Evolutionary conservation across 257 asterid genomes (phyloP).

Genomic region (Solanum peruvianum): DNA sequence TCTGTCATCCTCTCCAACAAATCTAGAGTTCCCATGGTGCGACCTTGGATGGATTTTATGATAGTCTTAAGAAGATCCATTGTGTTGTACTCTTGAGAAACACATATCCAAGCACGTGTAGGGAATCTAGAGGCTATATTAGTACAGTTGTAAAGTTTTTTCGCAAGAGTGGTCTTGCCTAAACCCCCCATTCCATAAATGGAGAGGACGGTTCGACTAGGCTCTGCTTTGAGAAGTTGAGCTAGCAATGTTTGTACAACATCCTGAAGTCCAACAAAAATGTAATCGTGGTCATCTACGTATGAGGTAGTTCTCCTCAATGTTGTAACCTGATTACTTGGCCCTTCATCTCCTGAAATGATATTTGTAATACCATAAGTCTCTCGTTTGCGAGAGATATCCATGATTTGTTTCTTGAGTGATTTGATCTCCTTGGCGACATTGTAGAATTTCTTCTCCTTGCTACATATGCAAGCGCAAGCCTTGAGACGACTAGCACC

Average conservation of each 20-base stretch:
- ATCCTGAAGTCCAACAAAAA: neutral
- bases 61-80: no score
- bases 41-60: neutral
- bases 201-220: neutral
- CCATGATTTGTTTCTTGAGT: neutral
- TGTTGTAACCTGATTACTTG: neutral
- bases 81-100: neutral
- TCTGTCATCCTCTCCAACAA: accelerated
- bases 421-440: neutral
- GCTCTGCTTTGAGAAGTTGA: neutral
- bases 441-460: neutral
- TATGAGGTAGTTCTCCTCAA: slow-evolving; percentile 1
- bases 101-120: neutral
- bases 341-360: neutral
- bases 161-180: neutral
- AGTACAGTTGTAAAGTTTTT: neutral
- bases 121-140: neutral
- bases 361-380: neutral
- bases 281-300: neutral
- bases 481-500: neutral
- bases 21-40: neutral
- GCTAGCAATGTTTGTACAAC: neutral
- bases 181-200: slow-evolving; percentile 2
- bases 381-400: neutral
- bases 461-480: neutral